Base-by-base conservation (phyloP, 2,329 filamentous ascomycete species). In the Daldinia eschscholtzii region DNA sequence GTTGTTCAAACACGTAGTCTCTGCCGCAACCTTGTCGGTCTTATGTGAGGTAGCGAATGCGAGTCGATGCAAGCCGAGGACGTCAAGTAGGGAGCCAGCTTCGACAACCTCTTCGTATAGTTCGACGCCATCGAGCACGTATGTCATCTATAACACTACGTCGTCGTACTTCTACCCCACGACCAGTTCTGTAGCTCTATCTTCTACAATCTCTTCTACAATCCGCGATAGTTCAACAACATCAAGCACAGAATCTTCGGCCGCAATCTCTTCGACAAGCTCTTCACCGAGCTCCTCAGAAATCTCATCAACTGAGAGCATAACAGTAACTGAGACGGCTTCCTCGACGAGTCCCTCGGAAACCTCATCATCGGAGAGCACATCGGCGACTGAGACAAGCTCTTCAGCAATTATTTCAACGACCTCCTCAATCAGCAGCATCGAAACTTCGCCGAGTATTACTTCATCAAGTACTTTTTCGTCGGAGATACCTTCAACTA, bases 11-110 rank as follows among this genome's bases (percentile, higher is more conserved):
- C 39, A 56, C 13, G 13, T 62, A 20, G 6, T 62, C 10, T 62
- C 59, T 37, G 50, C 59, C 18, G 59, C 48, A 30, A 41, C 50
- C 20, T 33, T 62, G n/a, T 55, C 59, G 39, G 28, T 37, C 6
- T 50, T 56, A n/a, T 62, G 39, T 20, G 50, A 56, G 50, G 37
- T 62, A 12, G 39, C 59, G 7, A 37, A 28, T 39, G 59, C 59
- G 18, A 62, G 59, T 13, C 56, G 59, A 23, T 62, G 59, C 9
- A 62, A 48, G 39, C 59, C 37, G 2, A 62, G 59, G 18, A 35
- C 39, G 13, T 30, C 59, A 23, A 62, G 50, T 23, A 62, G 39
- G 28, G 50, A 37, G 37, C 35, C 50, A 28, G 18, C 6, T 26
- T 48, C 59, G 18, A 50, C 46, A 23, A 50, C 5, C 26, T n/a